Percentiles rank a stretch among this genome's conserved stretches.
Evolutionary conservation across 192 early-diverging fungal genomes (phyloP).

Genomic region (Diversispora epigaea): DNA sequence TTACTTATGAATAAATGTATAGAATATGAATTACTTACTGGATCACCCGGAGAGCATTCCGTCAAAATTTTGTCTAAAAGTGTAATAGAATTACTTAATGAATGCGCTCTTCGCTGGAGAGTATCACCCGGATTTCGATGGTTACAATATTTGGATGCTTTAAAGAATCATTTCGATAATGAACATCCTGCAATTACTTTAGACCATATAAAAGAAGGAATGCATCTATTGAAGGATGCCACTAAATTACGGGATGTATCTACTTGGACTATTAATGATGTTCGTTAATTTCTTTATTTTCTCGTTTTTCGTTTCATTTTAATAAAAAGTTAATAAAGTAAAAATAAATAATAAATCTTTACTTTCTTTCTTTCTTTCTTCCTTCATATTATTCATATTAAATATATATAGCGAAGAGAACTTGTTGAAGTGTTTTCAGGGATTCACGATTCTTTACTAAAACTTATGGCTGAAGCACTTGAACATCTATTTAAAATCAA

Average conservation of each 20-base stretch:
- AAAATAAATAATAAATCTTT: no score
- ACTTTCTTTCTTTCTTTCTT: background rate
- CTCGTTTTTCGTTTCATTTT: background rate
- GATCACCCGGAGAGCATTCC: constrained; percentile 42
- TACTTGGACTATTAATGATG: constrained; percentile 60
- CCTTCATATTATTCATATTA: background rate
- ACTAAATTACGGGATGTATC: constrained; percentile 49
- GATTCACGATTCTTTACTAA: constrained; percentile 17
- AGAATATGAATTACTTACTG: constrained; percentile 51
- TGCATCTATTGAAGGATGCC: constrained; percentile 40
- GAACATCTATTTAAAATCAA: constrained; percentile 14
- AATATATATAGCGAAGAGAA: constrained; percentile 16
- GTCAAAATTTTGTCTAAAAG: constrained; percentile 49
- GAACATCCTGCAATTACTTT: constrained; percentile 33
- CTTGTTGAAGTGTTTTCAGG: constrained; percentile 23
- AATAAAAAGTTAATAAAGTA: no score
- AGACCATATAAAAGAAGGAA: constrained; percentile 42
- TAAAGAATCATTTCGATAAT: constrained; percentile 48
- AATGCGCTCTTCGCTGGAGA: constrained; percentile 69
- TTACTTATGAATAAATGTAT: constrained; percentile 61
- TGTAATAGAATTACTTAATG: constrained; percentile 60
- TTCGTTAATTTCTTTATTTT: constrained; percentile 29
- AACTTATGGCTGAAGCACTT: constrained; percentile 5
- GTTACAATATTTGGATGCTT: constrained; percentile 50
- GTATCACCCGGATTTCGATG: constrained; percentile 55